Evolutionary conservation across 2,329 filamentous ascomycete genomes (phyloP).

Genomic region (Fusarium siculi): DNA sequence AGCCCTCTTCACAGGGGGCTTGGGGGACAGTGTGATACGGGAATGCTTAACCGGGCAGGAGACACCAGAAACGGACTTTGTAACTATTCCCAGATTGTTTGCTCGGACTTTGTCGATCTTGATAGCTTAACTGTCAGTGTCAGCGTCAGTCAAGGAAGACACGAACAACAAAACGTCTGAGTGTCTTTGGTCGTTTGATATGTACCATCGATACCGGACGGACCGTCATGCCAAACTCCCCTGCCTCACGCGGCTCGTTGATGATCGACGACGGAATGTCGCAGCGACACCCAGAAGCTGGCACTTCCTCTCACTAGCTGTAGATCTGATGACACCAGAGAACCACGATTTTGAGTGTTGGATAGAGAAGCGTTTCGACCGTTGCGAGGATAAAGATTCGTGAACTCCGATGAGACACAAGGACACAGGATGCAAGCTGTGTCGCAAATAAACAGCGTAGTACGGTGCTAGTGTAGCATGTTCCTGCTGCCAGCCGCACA

Average conservation of each 20-base stretch:
- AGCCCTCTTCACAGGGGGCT: neutral
- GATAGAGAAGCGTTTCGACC: neutral
- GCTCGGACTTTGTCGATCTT: slow-evolving; percentile 11
- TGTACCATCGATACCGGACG: neutral
- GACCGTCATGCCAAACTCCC: neutral
- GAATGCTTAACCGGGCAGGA: slow-evolving; percentile 15
- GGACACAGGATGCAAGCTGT: slow-evolving; percentile 1
- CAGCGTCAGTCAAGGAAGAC: neutral
- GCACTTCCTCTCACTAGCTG: neutral
- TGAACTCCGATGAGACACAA: slow-evolving; percentile 12
- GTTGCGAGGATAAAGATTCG: neutral
- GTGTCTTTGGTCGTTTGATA: slow-evolving; percentile 2
- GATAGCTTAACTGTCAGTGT: neutral
- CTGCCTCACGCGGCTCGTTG: slow-evolving; percentile 16
- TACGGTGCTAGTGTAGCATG: slow-evolving; percentile 9
- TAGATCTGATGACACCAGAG: slow-evolving; percentile 2
- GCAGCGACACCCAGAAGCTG: slow-evolving; percentile 2
- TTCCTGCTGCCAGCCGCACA: slow-evolving; percentile 1
- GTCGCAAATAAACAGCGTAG: slow-evolving; percentile 13
- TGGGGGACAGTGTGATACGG: neutral
- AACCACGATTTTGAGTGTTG: neutral
- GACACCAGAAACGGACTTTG: neutral
- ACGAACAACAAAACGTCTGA: neutral
- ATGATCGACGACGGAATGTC: slow-evolving; percentile 23
- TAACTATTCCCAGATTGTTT: slow-evolving; percentile 1